phyloP scores from a whole-genome alignment of 257 asterid species.

The Capsicum chinense region DNA sequence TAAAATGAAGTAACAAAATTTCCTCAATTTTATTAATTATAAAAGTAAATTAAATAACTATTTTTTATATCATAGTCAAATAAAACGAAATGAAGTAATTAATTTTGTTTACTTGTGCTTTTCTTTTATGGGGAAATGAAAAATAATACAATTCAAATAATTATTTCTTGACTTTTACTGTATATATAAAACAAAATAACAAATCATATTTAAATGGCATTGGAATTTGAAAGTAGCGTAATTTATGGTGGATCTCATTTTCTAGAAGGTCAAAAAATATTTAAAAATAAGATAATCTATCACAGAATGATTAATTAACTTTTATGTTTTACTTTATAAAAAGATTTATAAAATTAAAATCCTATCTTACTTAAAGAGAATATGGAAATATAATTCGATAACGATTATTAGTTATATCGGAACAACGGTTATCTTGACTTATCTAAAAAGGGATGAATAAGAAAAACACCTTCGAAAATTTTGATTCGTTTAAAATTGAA shows the following conservation, averaged over 20 bases:
- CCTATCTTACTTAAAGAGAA: no score
- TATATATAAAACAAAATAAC: slow-evolving; percentile 2
- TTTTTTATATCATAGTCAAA: no score
- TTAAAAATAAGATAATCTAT: background rate
- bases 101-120: slow-evolving; percentile 21
- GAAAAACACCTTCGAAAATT: no score
- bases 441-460: no score
- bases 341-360: no score
- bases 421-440: no score
- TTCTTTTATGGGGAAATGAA: background rate
- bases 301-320: background rate
- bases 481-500: no score
- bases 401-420: no score
- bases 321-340: background rate
- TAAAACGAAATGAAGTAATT: background rate
- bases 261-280: background rate
- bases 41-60: no score
- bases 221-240: background rate
- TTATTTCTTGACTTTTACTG: background rate
- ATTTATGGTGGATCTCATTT: slow-evolving; percentile 1
- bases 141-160: background rate
- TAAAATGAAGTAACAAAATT: no score
- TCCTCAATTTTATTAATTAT: no score
- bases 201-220: background rate
- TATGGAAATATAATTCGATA: no score